These are phyloP conservation scores for Plectranthus barbatus DNA, from an alignment of 257 asterid species.

Conservation along the genomic window DNA sequence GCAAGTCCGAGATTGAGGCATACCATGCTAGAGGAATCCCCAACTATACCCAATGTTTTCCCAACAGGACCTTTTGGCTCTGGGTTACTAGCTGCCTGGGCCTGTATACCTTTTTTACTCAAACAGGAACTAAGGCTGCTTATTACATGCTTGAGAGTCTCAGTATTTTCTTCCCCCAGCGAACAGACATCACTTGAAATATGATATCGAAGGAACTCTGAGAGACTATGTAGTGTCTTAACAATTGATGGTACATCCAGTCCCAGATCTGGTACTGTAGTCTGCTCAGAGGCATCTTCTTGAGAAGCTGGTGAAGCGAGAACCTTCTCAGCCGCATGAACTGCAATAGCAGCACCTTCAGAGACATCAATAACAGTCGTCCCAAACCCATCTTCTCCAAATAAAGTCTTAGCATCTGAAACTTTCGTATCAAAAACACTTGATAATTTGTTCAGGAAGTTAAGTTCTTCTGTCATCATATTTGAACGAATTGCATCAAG, in stretches of 20 bases:
- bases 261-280: constrained; percentile 23
- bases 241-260: constrained; percentile 43
- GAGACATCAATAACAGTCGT: constrained; percentile 36
- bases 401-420: constrained; percentile 20
- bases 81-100: constrained; percentile 14
- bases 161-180: constrained; percentile 41
- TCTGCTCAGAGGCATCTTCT: constrained; percentile 40
- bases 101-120: constrained; percentile 28
- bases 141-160: constrained; percentile 37
- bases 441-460: constrained; percentile 13
- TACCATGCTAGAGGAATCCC: constrained; percentile 38
- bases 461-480: constrained; percentile 25
- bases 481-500: constrained; percentile 21
- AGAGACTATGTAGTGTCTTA: constrained; percentile 47
- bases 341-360: constrained; percentile 63
- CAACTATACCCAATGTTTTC: constrained; percentile 26
- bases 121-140: constrained; percentile 48
- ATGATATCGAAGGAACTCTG: constrained; percentile 52
- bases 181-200: constrained; percentile 29
- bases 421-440: constrained; percentile 23
- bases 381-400: constrained; percentile 27
- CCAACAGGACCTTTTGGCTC: constrained; percentile 20
- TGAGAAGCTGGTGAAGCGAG: constrained; percentile 64
- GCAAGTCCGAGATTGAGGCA: constrained; percentile 1
- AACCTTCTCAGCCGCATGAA: constrained; percentile 78